A percentile compares a stretch with the other conserved stretches of the same genome.
These are phyloP conservation scores for Cryphonectria radicalis DNA, from an alignment of 2,329 filamentous ascomycete species.

Conservation along the genomic window DNA sequence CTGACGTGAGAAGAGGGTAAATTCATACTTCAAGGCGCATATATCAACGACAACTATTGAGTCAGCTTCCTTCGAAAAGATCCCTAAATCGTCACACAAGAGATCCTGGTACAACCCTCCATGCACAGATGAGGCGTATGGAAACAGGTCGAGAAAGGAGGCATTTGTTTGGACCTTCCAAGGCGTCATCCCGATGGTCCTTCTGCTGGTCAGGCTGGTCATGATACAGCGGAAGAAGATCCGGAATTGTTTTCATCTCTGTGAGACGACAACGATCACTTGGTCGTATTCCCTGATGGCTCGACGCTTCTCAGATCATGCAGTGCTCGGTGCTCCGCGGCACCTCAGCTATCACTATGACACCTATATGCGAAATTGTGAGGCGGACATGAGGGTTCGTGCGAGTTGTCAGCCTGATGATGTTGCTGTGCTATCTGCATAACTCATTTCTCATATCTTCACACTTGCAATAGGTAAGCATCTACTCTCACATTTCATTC, in stretches of 20 bases:
- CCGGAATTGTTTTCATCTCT: background rate
- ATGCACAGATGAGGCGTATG: background rate
- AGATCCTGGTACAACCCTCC: background rate
- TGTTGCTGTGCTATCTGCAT: background rate
- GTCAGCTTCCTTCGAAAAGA: background rate
- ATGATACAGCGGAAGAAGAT: background rate
- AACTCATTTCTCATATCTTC: background rate
- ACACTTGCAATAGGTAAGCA: background rate
- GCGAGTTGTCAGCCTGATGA: no score
- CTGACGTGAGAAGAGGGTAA: background rate
- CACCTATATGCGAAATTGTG: background rate
- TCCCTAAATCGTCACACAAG: background rate
- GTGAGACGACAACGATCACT: background rate
- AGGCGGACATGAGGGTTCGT: background rate
- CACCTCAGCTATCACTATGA: background rate
- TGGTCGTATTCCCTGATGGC: background rate
- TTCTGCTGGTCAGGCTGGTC: background rate
- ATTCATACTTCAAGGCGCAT: background rate
- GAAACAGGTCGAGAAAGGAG: background rate
- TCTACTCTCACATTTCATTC: background rate
- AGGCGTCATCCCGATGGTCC: background rate
- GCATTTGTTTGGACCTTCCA: background rate
- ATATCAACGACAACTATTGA: background rate
- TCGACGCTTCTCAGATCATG: background rate
- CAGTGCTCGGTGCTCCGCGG: background rate